Evolutionary conservation across 2,329 filamentous ascomycete genomes (phyloP).

Genomic region (Sordariomycetes sp.): DNA sequence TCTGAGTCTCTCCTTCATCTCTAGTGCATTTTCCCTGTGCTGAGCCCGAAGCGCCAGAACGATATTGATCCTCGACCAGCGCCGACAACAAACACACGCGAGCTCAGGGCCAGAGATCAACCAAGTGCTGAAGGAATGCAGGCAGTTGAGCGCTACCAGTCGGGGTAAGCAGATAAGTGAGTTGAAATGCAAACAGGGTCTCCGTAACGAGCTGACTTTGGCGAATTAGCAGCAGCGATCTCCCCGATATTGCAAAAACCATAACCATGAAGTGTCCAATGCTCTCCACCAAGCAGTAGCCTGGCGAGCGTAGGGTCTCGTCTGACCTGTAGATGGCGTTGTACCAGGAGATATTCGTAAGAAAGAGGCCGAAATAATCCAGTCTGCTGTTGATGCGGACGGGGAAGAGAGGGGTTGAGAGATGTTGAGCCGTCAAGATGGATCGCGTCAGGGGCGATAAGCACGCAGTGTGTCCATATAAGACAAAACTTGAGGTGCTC

Average conservation of each 20-base stretch:
- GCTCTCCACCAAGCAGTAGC: conserved; percentile 39
- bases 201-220: conserved; percentile 3
- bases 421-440: conserved; percentile 5
- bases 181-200: conserved; percentile 13
- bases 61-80: too few relatives aligned
- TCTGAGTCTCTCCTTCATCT: not conserved
- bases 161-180: too few relatives aligned
- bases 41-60: not conserved
- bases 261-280: conserved; percentile 56
- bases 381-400: conserved; percentile 26
- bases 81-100: too few relatives aligned
- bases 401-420: conserved; percentile 18
- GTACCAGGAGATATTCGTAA: conserved; percentile 39
- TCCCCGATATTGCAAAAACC: conserved; percentile 45
- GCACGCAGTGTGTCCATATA: too few relatives aligned
- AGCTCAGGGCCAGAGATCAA: too few relatives aligned
- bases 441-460: not conserved
- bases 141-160: too few relatives aligned
- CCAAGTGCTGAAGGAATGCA: too few relatives aligned
- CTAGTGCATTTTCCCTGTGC: not conserved
- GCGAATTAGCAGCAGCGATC: conserved; percentile 19
- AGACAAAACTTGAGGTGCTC: not conserved
- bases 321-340: conserved; percentile 44
- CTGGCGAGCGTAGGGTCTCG: conserved; percentile 47
- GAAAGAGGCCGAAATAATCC: conserved; percentile 36